Base-by-base conservation (phyloP, 371 early-diverging fungal genomes). In the Zychaea mexicana region DNA sequence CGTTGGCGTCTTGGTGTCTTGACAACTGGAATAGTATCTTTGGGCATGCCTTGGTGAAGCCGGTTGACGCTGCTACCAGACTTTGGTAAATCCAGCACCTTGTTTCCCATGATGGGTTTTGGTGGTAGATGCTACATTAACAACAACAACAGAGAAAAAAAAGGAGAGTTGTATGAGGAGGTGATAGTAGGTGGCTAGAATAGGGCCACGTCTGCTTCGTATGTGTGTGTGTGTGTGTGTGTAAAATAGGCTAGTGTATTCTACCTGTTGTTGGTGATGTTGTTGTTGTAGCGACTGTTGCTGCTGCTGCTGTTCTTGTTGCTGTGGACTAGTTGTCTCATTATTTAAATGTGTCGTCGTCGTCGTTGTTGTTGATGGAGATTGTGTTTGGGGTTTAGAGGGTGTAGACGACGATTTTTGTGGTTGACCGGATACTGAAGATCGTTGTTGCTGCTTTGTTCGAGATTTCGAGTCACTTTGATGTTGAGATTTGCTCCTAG, bases 1-100 rank as follows among this genome's bases (percentile, higher is more conserved):
- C 91, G 80, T 70, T 96, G 94, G 21, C 96, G 85, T 36, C 92
- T 82, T 30, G 96, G 96, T 9, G 88, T 82, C 77, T 92, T 90
- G 72, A 83, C 85, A 64, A 88, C 80, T 32, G 93, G 92, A 58
- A 94, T 92, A 17, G 87, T 81, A 68, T 94, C 93, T 77, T 92
- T 93, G 7, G 92, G 91, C n/a, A 88, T 78, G 55, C 81, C 84
- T 68, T 92, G 92, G 60, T 81, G 86, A 26, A 92, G 62, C 4
- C 90, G 77, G 28, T 89, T 89, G 62, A 30, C 24, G 21, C 3
- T 45, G 8, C 19, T 28, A 12, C 15, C 31, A 17, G 28, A 2
- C n/a, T 58, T 58, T 19, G 59, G 28, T 26, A 58, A 26, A 30
- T 46, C 39, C 38, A 45, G 17, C 27, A 46, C 39, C 45, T 58